phyloP scores from a whole-genome alignment of 768 basidiomycete genomes.

The Tulasnella sp. region DNA sequence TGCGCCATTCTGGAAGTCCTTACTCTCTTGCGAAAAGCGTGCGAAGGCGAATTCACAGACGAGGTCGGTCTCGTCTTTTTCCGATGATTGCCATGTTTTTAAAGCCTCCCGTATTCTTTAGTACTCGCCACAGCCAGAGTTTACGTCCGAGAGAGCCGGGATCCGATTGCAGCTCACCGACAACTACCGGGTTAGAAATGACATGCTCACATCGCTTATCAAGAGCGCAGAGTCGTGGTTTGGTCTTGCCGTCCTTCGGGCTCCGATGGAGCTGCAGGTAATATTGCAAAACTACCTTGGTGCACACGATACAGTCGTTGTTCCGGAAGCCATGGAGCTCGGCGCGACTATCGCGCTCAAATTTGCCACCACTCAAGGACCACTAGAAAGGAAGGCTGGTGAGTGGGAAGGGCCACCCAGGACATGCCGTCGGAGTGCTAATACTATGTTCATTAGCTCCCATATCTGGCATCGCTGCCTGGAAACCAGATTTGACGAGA shows the following conservation, averaged over 20 bases:
- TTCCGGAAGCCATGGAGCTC: conserved; percentile 77
- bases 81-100: background rate
- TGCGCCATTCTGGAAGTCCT: conserved; percentile 87
- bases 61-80: conserved; percentile 53
- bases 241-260: conserved; percentile 75
- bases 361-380: conserved; percentile 76
- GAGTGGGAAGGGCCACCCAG: too few species aligned
- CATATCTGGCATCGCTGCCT: conserved; percentile 33
- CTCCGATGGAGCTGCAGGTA: conserved; percentile 88
- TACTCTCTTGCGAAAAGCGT: conserved; percentile 79
- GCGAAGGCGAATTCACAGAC: conserved; percentile 86
- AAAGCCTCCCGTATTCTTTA: conserved; percentile 36
- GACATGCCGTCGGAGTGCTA: too few species aligned
- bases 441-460: conserved; percentile 28
- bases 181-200: conserved; percentile 77
- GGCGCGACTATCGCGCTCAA: conserved; percentile 87
- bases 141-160: conserved; percentile 68
- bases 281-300: conserved; percentile 93
- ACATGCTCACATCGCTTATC: conserved; percentile 72
- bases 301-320: conserved; percentile 60
- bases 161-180: conserved; percentile 80
- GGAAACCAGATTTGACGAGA: conserved; percentile 79
- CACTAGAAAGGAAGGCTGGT: conserved; percentile 58
- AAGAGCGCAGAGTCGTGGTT: conserved; percentile 79
- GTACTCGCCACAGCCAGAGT: conserved; percentile 87